Conservation (phyloP, 257 asterid species). For the Solanum boliviense region DNA sequence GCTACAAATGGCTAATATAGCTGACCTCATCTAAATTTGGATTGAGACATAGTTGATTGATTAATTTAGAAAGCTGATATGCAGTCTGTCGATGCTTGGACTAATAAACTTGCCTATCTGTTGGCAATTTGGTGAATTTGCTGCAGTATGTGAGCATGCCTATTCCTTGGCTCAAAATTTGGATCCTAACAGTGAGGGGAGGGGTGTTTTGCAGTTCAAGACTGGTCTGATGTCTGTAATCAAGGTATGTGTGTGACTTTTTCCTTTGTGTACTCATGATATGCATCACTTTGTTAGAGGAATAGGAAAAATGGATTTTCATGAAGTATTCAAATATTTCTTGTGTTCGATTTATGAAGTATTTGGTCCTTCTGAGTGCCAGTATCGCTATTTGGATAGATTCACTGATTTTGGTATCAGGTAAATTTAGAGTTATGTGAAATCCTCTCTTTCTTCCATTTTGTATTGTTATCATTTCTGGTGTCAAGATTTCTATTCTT, state of each 20-base stretch:
- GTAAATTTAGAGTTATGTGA: background rate
- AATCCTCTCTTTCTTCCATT: background rate
- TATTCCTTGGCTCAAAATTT: constrained; percentile 93
- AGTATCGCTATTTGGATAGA: background rate
- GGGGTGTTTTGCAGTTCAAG: constrained; percentile 98
- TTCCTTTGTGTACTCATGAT: background rate
- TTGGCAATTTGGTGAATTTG: constrained; percentile 1
- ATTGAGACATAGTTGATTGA: background rate
- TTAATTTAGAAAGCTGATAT: background rate
- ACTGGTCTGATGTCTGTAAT: constrained; percentile 97
- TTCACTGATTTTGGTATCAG: background rate
- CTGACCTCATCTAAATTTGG: background rate
- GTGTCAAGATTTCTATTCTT: background rate
- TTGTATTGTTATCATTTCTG: background rate
- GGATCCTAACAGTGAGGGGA: constrained; percentile 98
- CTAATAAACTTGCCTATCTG: background rate
- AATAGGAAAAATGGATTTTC: background rate
- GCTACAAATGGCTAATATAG: background rate
- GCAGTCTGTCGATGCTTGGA: background rate
- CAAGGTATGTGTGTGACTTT: constrained; percentile 49
- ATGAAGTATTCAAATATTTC: background rate
- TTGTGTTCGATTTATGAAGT: background rate
- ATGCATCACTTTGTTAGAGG: background rate
- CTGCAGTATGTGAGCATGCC: constrained; percentile 96
- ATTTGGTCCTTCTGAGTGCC: background rate